A percentile compares a stretch with the other conserved stretches of the same genome.
Evolutionary conservation across 805 yeast genomes (phyloP).

Genomic region (Candida golubevii): DNA sequence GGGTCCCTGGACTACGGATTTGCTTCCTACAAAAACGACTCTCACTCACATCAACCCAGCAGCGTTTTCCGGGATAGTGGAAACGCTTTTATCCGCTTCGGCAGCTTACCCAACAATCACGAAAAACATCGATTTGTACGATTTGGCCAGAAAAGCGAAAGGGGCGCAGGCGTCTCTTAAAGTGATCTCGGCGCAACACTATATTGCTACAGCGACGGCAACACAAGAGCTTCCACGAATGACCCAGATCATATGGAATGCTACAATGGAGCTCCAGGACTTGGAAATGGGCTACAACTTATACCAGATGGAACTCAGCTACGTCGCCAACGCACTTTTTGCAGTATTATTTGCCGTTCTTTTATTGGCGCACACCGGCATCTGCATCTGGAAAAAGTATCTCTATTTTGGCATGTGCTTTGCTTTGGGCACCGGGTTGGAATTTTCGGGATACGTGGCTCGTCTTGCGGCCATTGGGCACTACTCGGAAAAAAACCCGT

Average conservation of each 20-base stretch:
- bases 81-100: conserved; percentile 13
- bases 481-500: conserved; percentile 30
- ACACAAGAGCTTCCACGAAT: conserved; percentile 19
- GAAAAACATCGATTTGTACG: conserved; percentile 13
- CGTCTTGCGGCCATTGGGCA: conserved; percentile 43
- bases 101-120: conserved; percentile 16
- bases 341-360: conserved; percentile 16
- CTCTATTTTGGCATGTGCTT: conserved; percentile 65
- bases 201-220: conserved; percentile 22
- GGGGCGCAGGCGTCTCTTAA: conserved; percentile 21
- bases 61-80: conserved; percentile 8
- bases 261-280: conserved; percentile 19
- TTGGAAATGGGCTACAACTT: conserved; percentile 19
- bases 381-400: conserved; percentile 45
- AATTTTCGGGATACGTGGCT: conserved; percentile 65
- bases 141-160: conserved; percentile 13
- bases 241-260: conserved; percentile 17
- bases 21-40: conserved; percentile 18
- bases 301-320: conserved; percentile 15
- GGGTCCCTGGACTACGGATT: conserved; percentile 17
- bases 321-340: conserved; percentile 11
- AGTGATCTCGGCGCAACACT: conserved; percentile 18
- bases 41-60: conserved; percentile 18
- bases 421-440: conserved; percentile 52
- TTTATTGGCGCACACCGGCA: conserved; percentile 12